phyloP scores from a whole-genome alignment of 768 basidiomycete genomes.

The Leccinum sublutescens region DNA sequence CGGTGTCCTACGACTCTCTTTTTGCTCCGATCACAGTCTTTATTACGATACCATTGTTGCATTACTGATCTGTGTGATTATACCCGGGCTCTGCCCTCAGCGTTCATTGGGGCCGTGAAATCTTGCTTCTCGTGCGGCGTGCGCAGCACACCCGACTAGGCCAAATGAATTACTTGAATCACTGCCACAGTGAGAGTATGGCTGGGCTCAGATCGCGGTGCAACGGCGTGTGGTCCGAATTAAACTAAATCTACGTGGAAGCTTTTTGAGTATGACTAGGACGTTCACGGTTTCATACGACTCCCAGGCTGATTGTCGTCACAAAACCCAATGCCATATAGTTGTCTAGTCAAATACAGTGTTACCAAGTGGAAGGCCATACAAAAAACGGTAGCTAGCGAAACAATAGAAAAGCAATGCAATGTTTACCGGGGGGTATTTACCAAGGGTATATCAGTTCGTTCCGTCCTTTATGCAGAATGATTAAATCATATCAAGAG shows the following conservation, averaged over 20 bases:
- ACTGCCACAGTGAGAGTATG: slow-evolving; percentile 4
- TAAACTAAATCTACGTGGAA: not conserved
- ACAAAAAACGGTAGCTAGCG: slow-evolving; percentile 2
- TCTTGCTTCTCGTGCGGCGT: not conserved
- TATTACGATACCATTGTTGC: not conserved
- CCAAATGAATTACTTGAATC: slow-evolving; percentile 1
- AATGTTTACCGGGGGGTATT: slow-evolving; percentile 17
- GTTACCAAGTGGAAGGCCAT: not conserved
- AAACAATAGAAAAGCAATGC: slow-evolving; percentile 10
- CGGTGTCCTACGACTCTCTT: not conserved
- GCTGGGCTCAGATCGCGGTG: not conserved
- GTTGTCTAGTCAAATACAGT: slow-evolving; percentile 18
- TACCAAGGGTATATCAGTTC: slow-evolving; percentile 24
- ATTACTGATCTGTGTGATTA: not conserved
- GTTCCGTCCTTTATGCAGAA: slow-evolving; percentile 7
- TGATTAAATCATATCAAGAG: slow-evolving; percentile 1
- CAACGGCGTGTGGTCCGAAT: not conserved
- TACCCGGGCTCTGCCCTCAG: not conserved
- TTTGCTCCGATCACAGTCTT: not conserved
- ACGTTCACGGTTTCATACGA: not conserved
- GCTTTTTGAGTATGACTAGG: slow-evolving; percentile 6
- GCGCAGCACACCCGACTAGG: slow-evolving; percentile 2
- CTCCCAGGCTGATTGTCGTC: not conserved
- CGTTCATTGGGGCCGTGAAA: not conserved
- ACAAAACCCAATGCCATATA: not conserved